Conservation (phyloP, 2,329 filamentous ascomycete genomes). For the Pseudocercospora fuligena region DNA sequence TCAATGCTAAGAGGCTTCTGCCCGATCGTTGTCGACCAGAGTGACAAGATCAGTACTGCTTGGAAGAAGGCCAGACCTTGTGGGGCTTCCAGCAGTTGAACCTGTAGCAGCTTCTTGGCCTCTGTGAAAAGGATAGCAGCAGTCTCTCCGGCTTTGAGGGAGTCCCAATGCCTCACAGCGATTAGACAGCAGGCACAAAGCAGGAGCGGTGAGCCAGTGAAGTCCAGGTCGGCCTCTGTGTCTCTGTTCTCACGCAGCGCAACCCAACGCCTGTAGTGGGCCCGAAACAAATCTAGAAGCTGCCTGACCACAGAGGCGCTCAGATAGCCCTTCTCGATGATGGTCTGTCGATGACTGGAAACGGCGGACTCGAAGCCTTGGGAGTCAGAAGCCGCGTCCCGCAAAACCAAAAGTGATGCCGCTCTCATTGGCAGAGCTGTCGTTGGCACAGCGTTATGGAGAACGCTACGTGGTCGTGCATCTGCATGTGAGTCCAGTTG, state of each 20-base stretch:
- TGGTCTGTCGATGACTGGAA: background rate
- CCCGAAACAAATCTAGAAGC: slow-evolving; percentile 8
- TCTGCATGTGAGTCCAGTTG: background rate
- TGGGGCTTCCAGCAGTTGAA: slow-evolving; percentile 10
- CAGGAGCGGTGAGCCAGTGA: slow-evolving; percentile 11
- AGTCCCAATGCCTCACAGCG: slow-evolving; percentile 16
- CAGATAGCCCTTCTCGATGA: slow-evolving; percentile 15
- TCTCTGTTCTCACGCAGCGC: slow-evolving; percentile 7
- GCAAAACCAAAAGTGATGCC: slow-evolving; percentile 13
- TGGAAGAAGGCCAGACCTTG: slow-evolving; percentile 18
- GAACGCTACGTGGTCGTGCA: background rate
- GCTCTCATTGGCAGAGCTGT: background rate
- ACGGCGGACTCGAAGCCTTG: background rate
- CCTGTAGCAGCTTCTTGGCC: slow-evolving; percentile 9
- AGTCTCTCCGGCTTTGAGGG: slow-evolving; percentile 5
- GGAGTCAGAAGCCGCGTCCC: slow-evolving; percentile 10
- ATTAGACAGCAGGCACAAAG: slow-evolving; percentile 20
- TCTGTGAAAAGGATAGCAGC: slow-evolving; percentile 11
- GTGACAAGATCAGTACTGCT: slow-evolving; percentile 15
- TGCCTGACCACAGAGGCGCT: background rate
- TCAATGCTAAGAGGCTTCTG: slow-evolving; percentile 18
- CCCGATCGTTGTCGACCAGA: slow-evolving; percentile 19
- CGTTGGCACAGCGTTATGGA: background rate
- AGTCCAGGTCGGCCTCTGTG: background rate
- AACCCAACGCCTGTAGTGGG: slow-evolving; percentile 17